Conservation (phyloP, 805 yeast genomes). For the Candida odintsovae region DNA sequence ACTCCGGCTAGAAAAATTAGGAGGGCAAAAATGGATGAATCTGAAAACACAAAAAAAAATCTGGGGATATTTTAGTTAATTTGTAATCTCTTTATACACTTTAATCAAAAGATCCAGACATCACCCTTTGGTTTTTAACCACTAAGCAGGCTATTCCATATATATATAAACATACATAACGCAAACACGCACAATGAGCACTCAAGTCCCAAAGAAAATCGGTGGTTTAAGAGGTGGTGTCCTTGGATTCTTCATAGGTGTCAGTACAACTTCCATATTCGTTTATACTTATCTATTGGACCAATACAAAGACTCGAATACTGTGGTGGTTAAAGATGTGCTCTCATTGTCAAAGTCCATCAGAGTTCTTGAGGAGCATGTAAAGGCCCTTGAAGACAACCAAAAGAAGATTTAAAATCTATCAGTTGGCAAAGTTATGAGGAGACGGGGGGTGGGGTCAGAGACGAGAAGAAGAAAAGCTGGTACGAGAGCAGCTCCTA, state of each 20-base stretch:
- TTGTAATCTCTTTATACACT: no score
- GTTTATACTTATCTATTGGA: slow-evolving; percentile 76
- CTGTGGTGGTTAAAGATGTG: slow-evolving; percentile 70
- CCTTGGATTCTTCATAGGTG: slow-evolving; percentile 76
- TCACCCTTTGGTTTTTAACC: no score
- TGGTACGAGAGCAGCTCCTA: no score
- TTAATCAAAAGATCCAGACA: no score
- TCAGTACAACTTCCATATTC: slow-evolving; percentile 64
- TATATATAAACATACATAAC: not conserved
- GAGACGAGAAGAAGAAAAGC: no score
- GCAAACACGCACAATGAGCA: not conserved
- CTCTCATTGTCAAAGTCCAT: slow-evolving; percentile 64
- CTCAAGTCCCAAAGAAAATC: slow-evolving; percentile 15
- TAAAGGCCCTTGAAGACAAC: slow-evolving; percentile 48
- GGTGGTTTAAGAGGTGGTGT: slow-evolving; percentile 45
- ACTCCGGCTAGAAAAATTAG: not conserved
- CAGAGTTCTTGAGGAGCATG: slow-evolving; percentile 61
- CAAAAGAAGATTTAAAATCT: not conserved
- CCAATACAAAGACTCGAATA: slow-evolving; percentile 68
- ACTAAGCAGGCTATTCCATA: no score
- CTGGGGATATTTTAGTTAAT: not conserved
- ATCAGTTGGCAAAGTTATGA: not conserved
- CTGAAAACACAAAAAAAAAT: not conserved
- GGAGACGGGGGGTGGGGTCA: not conserved
- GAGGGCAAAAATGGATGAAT: not conserved